phyloP scores from a whole-genome alignment of 805 yeast genomes.

The Komagataella ulmi region DNA sequence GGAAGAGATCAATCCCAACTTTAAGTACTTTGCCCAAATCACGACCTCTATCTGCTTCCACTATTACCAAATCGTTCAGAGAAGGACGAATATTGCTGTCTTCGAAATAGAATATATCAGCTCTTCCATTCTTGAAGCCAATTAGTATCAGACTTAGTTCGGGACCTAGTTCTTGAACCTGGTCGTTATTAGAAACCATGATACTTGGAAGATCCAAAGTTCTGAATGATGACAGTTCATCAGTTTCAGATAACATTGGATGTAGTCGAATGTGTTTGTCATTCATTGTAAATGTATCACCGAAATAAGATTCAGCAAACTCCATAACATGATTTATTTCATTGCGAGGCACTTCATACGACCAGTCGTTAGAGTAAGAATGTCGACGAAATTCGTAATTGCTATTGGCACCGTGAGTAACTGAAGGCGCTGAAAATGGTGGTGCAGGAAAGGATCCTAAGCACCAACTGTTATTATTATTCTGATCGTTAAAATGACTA shows the following conservation, averaged over 20 bases:
- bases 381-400: not conserved
- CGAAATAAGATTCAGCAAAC: not conserved
- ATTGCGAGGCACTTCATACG: not conserved
- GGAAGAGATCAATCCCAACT: slow-evolving; percentile 44
- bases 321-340: not conserved
- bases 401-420: not conserved
- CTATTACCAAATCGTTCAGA: slow-evolving; percentile 61
- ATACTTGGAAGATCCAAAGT: not conserved
- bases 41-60: slow-evolving; percentile 73
- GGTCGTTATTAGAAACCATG: not conserved
- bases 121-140: slow-evolving; percentile 66
- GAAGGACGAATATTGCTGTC: slow-evolving; percentile 20
- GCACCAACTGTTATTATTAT: not conserved
- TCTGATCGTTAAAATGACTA: not conserved
- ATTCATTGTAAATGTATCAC: not conserved
- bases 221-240: not conserved
- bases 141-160: slow-evolving; percentile 39
- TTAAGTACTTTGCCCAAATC: slow-evolving; percentile 60
- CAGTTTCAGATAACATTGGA: not conserved
- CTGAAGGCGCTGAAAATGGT: not conserved
- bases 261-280: not conserved
- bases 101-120: slow-evolving; percentile 57
- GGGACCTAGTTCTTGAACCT: slow-evolving; percentile 4
- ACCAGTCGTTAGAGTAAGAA: not conserved
- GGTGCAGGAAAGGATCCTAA: not conserved